Base-by-base conservation (phyloP, 805 yeast genomes). In the Candida caryicola region DNA sequence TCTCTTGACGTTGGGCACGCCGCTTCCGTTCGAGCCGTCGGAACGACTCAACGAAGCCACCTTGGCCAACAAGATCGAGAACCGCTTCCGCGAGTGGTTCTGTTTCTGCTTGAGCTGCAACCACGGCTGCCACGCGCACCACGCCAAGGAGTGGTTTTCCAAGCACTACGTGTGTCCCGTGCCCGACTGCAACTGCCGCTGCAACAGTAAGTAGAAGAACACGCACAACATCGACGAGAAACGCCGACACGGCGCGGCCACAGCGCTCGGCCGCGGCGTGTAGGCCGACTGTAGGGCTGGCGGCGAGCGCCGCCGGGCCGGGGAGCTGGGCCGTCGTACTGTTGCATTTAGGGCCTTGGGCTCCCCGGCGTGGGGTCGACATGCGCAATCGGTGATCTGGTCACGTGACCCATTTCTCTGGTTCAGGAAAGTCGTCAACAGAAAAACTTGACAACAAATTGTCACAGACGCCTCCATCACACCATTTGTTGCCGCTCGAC, bases 81-180 rank as follows among this genome's bases (percentile, higher is more conserved):
- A 66, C 14, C 62, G 65, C 42, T 77, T 85, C 56, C 75, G 79
- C 42, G 83, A 84, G 45, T 88, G 96, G 95, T 89, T 91, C 49
- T 86, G 93, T 49, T 88, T 88, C 62, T 91, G 99, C 54, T 63
- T 91, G 46, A 77, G 82, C 23, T 91, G 99, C 57, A 87, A 85
- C 55, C 99, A 91, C 52, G 95, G 96, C 1, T 82, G 82, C 77
- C 99, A 91, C 63, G 89, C 95, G 0, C 89, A 85, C 3, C 99
- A 91, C 58, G 97, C 97, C 0, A 89, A 86, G 46, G 95, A 90
- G 52, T 91, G 99, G 99, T 91, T 91, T 58, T 75, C 82, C 17
- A 82, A 81, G 57, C 95, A 90, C 52, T 77, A 76, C 39, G 77
- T 85, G 1, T 91, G 99, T 54, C 97, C 99, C 0, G 95, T 91